A percentile compares a stretch with the other conserved stretches of the same genome.
Evolutionary conservation across 1,284 basidiomycete genomes (phyloP).

Genomic region (Ceratobasidium sp.): DNA sequence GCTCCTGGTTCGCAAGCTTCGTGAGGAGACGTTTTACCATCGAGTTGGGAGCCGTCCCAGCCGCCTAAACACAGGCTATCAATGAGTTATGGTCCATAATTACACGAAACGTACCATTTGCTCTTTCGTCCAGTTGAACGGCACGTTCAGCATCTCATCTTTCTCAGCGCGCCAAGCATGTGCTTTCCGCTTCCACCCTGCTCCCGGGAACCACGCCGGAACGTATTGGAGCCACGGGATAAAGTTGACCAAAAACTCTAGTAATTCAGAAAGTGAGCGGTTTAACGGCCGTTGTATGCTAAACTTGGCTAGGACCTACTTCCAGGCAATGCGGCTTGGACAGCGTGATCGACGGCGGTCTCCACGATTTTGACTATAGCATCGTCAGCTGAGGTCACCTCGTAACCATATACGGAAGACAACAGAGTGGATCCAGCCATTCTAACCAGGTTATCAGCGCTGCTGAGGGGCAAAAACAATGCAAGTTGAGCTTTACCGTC

Average conservation of each 20-base stretch:
- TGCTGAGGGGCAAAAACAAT: too few species aligned
- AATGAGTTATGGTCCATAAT: not conserved
- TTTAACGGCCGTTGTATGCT: too few species aligned
- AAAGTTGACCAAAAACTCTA: constrained; percentile 22
- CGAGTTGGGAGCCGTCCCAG: constrained; percentile 26
- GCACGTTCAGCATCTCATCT: constrained; percentile 1
- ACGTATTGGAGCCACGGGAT: constrained; percentile 20
- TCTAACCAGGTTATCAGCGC: not conserved
- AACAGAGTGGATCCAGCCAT: constrained; percentile 17
- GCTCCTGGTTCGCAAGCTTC: not conserved
- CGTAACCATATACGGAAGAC: constrained; percentile 38
- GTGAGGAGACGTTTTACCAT: constrained; percentile 15
- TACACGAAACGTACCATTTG: not conserved
- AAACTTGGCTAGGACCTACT: too few species aligned
- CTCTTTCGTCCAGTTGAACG: constrained; percentile 14
- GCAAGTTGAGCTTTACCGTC: not conserved
- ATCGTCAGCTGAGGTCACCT: constrained; percentile 38
- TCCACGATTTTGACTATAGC: constrained; percentile 29
- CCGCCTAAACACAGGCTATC: constrained; percentile 2
- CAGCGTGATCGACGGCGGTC: not conserved
- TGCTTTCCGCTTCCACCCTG: constrained; percentile 16
- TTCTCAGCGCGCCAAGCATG: constrained; percentile 11
- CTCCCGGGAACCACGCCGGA: constrained; percentile 20
- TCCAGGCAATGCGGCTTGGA: constrained; percentile 20
- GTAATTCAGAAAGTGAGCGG: not conserved